Base-by-base conservation (phyloP, 176 grass and related monocot genomes). In the Carex parvula region DNA sequence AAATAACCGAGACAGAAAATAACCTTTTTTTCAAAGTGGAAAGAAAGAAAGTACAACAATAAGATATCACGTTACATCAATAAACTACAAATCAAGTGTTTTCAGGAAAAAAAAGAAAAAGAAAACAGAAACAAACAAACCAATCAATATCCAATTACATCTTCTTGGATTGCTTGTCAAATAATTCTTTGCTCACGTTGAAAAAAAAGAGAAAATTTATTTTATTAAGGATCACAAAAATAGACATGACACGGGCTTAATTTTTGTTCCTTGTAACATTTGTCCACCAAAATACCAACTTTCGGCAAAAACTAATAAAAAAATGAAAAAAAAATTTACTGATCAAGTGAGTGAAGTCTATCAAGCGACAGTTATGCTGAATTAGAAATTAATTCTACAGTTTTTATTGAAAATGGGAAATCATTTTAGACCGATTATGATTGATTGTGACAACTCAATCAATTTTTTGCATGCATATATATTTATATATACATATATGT, bases 391-490 rank as follows among this genome's bases (percentile, higher is more conserved):
- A 41, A 70, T 70, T 32, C 39, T 9, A 20, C 9, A 10, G 0
- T 14, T 65, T 70, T 70, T 70, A 42, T 70, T 70, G 14, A 42
- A 70, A 70, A 70, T 42, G 35, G 66, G 30, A 70, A 70, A n/a
- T 42, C 10, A 73, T 48, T 50, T 50, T 72, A 72, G 39, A 46
- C 50, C 9, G 41, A 73, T 44, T 73, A 3, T 21, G 70, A 22
- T 50, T 22, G 70, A 73, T 73, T 50, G 14, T 50, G 17, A 42
- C 67, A 33, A n/a, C 37, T 42, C 35, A 8, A 2, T 44, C 35
- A 70, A 11, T 1, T 44, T 42, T 44, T n/a, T 0, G 41, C 67
- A 70, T 70, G 67, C 16, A n/a, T n/a, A n/a, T n/a, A n/a, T n/a
- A n/a, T n/a, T n/a, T n/a, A n/a, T n/a, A n/a, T n/a, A n/a, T n/a